phyloP scores from a whole-genome alignment of 148 eudicot genomes.

The Rhododendron molle region DNA sequence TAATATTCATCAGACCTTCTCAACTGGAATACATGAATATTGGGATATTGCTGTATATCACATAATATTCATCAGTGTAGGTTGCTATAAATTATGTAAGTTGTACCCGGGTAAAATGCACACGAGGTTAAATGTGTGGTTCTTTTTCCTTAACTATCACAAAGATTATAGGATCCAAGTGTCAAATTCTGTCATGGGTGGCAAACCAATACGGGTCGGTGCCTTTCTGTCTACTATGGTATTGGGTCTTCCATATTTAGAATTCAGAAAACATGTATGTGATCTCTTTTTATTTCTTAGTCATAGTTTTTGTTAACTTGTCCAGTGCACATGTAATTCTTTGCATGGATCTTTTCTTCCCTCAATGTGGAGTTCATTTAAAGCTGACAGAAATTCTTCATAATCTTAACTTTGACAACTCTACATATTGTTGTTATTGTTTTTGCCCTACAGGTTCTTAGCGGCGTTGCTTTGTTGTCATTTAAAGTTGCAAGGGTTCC shows the following conservation, averaged over 20 bases:
- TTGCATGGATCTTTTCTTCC: background rate
- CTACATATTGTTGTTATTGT: background rate
- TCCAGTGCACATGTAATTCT: background rate
- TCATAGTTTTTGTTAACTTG: background rate
- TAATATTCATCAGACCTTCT: background rate
- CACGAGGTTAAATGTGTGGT: background rate
- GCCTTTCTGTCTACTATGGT: background rate
- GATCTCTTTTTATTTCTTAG: background rate
- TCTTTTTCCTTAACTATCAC: background rate
- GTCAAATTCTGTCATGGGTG: background rate
- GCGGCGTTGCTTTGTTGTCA: constrained; percentile 81
- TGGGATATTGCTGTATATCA: background rate
- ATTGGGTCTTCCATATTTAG: background rate
- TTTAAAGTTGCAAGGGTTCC: constrained; percentile 92
- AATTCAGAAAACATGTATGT: background rate
- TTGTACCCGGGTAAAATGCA: background rate
- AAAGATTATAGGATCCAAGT: background rate
- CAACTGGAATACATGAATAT: background rate
- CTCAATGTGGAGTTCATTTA: background rate
- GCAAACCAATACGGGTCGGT: background rate
- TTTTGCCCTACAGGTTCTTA: constrained; percentile 61
- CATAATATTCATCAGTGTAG: background rate
- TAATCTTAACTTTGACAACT: constrained; percentile 3
- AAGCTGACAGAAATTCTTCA: background rate
- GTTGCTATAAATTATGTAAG: background rate